A percentile compares a stretch with the other conserved stretches of the same genome.
These are phyloP conservation scores for Saccharomycopsis schoenii DNA, from an alignment of 805 yeast species.

Conservation along the genomic window DNA sequence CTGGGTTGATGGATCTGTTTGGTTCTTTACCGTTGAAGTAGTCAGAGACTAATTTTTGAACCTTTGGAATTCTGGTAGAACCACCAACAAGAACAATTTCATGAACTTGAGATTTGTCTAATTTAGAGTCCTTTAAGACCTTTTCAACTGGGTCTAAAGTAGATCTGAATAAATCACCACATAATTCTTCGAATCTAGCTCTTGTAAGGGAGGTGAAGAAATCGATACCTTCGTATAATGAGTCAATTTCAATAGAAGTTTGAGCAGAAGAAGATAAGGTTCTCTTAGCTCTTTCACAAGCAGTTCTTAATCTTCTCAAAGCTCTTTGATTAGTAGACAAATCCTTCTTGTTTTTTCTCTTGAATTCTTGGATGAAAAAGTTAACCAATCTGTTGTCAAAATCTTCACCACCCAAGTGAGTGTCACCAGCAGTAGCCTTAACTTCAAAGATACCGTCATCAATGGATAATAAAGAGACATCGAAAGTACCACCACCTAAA, in stretches of 20 bases:
- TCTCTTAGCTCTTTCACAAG: conserved; percentile 99
- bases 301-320: conserved; percentile 95
- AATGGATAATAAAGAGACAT: conserved; percentile 86
- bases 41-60: conserved; percentile 93
- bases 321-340: conserved; percentile 91
- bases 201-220: conserved; percentile 96
- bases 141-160: conserved; percentile 94
- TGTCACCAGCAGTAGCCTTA: conserved; percentile 78
- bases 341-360: conserved; percentile 97
- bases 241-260: conserved; percentile 94
- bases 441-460: conserved; percentile 97
- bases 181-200: conserved; percentile 97
- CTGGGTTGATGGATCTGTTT: conserved; percentile 96
- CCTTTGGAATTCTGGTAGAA: conserved; percentile 98
- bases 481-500: conserved; percentile 98
- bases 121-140: conserved; percentile 88
- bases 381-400: conserved; percentile 93
- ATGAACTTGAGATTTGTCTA: conserved; percentile 84
- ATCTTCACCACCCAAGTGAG: conserved; percentile 98
- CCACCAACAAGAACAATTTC: conserved; percentile 98
- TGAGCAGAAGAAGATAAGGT: conserved; percentile 95
- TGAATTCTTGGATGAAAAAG: conserved; percentile 90
- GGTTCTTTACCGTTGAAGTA: conserved; percentile 98
- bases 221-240: conserved; percentile 92
- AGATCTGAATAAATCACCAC: conserved; percentile 92